Evolutionary conservation across 306 rosid genomes (phyloP), one percentile per base, ranked within the genome.

Genomic region (Medicago ruthenica): DNA sequence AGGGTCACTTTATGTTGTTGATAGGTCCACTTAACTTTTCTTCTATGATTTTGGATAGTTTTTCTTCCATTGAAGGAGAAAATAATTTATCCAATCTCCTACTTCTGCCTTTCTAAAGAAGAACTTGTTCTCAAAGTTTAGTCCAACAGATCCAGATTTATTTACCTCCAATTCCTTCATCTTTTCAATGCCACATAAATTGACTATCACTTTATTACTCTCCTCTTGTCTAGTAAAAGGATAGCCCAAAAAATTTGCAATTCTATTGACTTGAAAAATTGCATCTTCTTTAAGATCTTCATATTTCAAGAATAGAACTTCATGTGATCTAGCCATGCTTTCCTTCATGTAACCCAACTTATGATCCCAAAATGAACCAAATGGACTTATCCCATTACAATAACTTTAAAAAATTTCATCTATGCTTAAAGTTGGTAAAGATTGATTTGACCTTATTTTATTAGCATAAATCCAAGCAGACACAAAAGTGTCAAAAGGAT

Each of bases 21-120:
- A 31, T 31, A 31, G 36, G 36, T 2, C 55, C 80, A 27, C 77
- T 37, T 10, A 89, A 36, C 66, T 84, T 85, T 3, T 87, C 85
- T 24, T 85, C 86, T 0, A 82, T 3, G 42, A 87, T 31, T 74
- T 79, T 80, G 51, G 90, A 79, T 53, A 90, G 62, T 12, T 72
- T 84, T 65, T 87, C 75, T 7, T 40, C 86, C 92, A 81, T 81
- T 3, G 15, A 34, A 18, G 90, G 86, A 12, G 85, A 58, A 62
- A 90, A 48, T 90, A 76, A 36, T 88, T 90, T 0, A 79, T 72
- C 89, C 88, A 86, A 47, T 90, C 90, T 6, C 92, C 96, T 13
- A 86, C 68, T 79, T 86, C 81, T 21, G 71, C 96, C 48, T 86
- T 87, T 21, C 95, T 57, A 69, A 87, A 89, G 50, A 82, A 76